A percentile compares a stretch with the other conserved stretches of the same genome.
These are phyloP conservation scores for Ascochyta lentis DNA, from an alignment of 2,329 filamentous ascomycete genomes.

Conservation along the genomic window DNA sequence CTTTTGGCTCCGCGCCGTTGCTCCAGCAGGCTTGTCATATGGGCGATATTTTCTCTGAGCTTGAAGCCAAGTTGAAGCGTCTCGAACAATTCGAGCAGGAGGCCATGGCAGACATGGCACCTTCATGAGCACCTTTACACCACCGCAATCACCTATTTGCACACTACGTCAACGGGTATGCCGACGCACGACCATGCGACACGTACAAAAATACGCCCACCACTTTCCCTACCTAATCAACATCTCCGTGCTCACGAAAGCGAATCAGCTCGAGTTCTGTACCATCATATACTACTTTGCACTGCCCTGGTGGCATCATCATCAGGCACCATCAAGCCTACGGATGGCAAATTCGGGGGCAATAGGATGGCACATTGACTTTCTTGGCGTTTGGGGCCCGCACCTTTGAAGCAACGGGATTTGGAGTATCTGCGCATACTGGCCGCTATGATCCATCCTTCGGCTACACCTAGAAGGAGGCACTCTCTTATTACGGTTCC, in stretches of 20 bases:
- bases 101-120: constrained; percentile 36
- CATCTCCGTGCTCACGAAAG: not conserved
- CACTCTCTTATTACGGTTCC: constrained; percentile 1
- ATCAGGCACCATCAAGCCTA: constrained; percentile 5
- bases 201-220: not conserved
- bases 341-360: not conserved
- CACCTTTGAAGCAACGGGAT: not conserved
- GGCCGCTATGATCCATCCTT: constrained; percentile 7
- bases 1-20: constrained; percentile 68
- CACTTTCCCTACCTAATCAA: not conserved
- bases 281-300: constrained; percentile 10
- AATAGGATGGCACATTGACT: constrained; percentile 2
- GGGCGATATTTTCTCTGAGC: constrained; percentile 68
- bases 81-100: constrained; percentile 56
- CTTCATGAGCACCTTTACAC: constrained; percentile 20
- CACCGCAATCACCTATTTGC: too few relatives aligned
- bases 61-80: constrained; percentile 68
- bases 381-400: constrained; percentile 6
- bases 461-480: constrained; percentile 9
- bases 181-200: constrained; percentile 1
- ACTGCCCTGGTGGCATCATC: constrained; percentile 10
- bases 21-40: constrained; percentile 81
- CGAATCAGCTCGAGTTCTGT: constrained; percentile 1
- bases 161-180: not conserved
- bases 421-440: constrained; percentile 1